These are phyloP conservation scores for Senna tora DNA, from an alignment of 306 rosid species.

Conservation along the genomic window DNA sequence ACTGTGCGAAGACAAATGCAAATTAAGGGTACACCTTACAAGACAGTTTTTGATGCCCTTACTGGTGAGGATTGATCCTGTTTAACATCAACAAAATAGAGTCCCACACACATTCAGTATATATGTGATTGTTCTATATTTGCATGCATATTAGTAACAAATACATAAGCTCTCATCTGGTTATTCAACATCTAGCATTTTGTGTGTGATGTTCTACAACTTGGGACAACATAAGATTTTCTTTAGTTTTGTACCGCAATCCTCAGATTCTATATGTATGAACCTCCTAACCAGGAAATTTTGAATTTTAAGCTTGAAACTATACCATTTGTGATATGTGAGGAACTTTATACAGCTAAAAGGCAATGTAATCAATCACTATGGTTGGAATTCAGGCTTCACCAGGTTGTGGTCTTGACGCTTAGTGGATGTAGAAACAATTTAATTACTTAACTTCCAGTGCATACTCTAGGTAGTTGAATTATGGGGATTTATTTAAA, in stretches of 20 bases:
- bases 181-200: background rate
- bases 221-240: background rate
- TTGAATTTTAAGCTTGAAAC: background rate
- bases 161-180: background rate
- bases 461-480: background rate
- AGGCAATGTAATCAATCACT: background rate
- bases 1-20: slow-evolving; percentile 96
- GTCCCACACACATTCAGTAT: background rate
- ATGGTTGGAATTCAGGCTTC: background rate
- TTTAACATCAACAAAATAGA: background rate
- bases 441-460: background rate
- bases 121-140: background rate
- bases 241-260: background rate
- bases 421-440: background rate
- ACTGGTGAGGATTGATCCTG: slow-evolving; percentile 52
- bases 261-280: background rate
- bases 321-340: background rate
- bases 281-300: background rate
- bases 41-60: slow-evolving; percentile 80
- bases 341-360: background rate
- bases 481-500: slow-evolving; percentile 8
- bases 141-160: slow-evolving; percentile 3
- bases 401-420: background rate
- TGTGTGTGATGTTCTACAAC: background rate
- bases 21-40: slow-evolving; percentile 85